Evolutionary conservation across 768 basidiomycete species (phyloP), one percentile per base, ranked within the genome.

Genomic region (Leccinum imitatum): DNA sequence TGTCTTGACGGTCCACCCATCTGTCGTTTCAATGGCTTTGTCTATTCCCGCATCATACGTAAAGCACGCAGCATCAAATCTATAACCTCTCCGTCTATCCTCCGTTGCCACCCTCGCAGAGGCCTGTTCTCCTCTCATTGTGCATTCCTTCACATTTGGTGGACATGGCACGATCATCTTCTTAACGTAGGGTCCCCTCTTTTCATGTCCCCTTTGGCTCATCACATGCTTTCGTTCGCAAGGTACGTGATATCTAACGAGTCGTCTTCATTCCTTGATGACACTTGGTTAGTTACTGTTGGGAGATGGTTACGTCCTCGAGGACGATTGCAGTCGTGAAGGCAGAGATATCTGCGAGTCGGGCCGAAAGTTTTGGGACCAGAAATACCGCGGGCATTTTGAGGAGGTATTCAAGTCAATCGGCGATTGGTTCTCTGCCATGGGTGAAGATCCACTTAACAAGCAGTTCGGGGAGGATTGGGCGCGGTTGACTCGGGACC

Each of bases 391-490:
- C 67, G 71, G 68, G 0, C 91, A 97, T 73, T 92, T 95, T 67
- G 91, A 98, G 70, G 80, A 81, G 53, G 74, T 98, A 41, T 89
- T 93, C 76, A 77, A 86, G 65, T 79, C 84, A 37, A 75, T 89
- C 37, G 82, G 86, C 25, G 71, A 75, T n/a, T 99, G 91, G 88
- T 93, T 95, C 79, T 80, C 81, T 19, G 87, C 89, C 2, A 87
- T 95, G 80, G 87, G 84, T 15, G 85, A 94, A 3, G 96, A 98
- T 73, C 88, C 90, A 1, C 77, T 89, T 14, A 95, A 95, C 79
- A 79, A 81, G 60, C 81, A 83, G 37, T 89, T 97, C 67, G 93
- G 91, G 25, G 82, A 91, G 58, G 92, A 95, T 71, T 91, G 87
- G 87, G 85, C 84, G 1, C 80, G 89, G 8, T 79, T 96, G 25